A percentile compares a stretch with the other conserved stretches of the same genome.
These are phyloP conservation scores for Ogataea salicorniae DNA, from an alignment of 805 yeast species.

Conservation along the genomic window DNA sequence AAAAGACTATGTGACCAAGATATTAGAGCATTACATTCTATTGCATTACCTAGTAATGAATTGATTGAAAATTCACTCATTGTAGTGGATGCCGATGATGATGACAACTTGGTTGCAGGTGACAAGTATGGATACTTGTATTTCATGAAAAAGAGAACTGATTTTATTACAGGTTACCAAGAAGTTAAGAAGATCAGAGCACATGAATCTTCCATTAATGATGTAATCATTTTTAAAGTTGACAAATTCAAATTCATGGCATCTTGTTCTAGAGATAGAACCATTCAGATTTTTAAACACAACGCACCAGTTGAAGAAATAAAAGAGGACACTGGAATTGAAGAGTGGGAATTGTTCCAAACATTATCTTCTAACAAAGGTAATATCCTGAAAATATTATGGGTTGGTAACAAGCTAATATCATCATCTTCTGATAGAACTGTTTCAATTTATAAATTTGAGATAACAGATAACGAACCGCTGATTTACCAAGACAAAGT, in stretches of 20 bases:
- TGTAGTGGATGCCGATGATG: slow-evolving; percentile 32
- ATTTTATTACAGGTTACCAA: slow-evolving; percentile 18
- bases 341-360: slow-evolving; percentile 48
- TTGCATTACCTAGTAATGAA: slow-evolving; percentile 26
- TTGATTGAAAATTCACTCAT: slow-evolving; percentile 37
- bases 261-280: slow-evolving; percentile 56
- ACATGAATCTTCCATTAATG: slow-evolving; percentile 50
- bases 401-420: slow-evolving; percentile 31
- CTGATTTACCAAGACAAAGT: slow-evolving; percentile 38
- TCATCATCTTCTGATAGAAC: slow-evolving; percentile 62
- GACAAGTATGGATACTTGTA: slow-evolving; percentile 44
- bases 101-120: slow-evolving; percentile 34
- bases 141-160: slow-evolving; percentile 23
- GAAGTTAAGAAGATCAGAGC: slow-evolving; percentile 33
- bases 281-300: slow-evolving; percentile 48
- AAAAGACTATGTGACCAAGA: slow-evolving; percentile 22
- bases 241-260: slow-evolving; percentile 30
- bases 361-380: slow-evolving; percentile 59
- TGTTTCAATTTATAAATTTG: slow-evolving; percentile 45
- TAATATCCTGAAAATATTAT: slow-evolving; percentile 38
- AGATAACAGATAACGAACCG: slow-evolving; percentile 18
- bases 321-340: not conserved
- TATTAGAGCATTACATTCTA: slow-evolving; percentile 7
- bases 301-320: no score
- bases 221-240: slow-evolving; percentile 33